Evolutionary conservation across 2,329 filamentous ascomycete genomes (phyloP), one percentile per base, ranked within the genome.

Genomic region (Pyrenochaeta sp.): DNA sequence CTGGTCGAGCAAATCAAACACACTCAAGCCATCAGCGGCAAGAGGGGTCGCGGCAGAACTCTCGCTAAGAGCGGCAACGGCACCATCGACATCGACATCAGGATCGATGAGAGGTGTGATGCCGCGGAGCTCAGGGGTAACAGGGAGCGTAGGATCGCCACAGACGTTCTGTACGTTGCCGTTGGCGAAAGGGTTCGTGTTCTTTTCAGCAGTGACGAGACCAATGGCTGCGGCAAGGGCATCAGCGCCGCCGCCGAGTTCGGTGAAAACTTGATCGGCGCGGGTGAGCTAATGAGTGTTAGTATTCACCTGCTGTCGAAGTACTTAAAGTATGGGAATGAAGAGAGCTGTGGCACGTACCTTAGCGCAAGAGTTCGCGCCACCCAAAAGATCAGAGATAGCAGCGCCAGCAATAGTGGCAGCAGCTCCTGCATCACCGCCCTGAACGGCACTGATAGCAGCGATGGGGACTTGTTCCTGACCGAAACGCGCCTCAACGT

Each of bases 31-130:
- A 51, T 73, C 75, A 13, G 87, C 87, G 44, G 82, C 75, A 46
- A 91, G 86, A 3, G 89, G 87, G 3, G 76, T 81, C 19, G 71
- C 72, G 45, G 84, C 72, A 3, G 85, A 88, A 25, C 75, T 75
- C 2, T 76, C 78, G 15, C 87, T 86, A 72, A 88, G 85, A 59
- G 85, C 83, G 61, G 90, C 90, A 72, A 87, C 85, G 10, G 79
- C 67, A 53, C 83, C 86, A 24, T 85, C 78, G 56, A 84, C 86
- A 50, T 68, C 79, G 39, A 90, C 87, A 59, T 78, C 85, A 2
- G 89, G 88, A 73, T 91, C 89, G 60, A 91, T 84, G 15, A 89
- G 81, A 27, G 89, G 88, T 3, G 90, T 81, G 55, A 91, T 87
- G 61, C 89, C 89, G 43, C 89, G 83, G 32, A 91, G 85, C 54